These are phyloP conservation scores for Oidium heveae DNA, from an alignment of 2,329 filamentous ascomycete genomes.

Conservation along the genomic window DNA sequence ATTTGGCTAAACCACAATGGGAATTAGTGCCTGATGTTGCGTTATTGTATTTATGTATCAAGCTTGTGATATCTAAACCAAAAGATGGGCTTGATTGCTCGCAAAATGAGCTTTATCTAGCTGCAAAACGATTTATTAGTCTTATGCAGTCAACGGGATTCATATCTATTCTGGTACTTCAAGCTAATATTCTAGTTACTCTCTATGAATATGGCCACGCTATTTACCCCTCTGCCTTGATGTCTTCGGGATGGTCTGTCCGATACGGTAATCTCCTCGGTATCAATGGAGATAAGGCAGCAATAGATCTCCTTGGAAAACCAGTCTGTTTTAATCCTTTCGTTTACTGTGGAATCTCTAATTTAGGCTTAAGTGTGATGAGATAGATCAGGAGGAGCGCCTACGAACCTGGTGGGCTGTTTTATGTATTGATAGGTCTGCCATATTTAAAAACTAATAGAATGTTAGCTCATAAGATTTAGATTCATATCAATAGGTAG, in stretches of 20 bases:
- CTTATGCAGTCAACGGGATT: constrained; percentile 19
- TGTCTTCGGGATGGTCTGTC: constrained; percentile 20
- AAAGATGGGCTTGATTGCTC: constrained; percentile 14
- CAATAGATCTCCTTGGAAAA: constrained; percentile 16
- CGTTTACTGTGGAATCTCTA: neutral
- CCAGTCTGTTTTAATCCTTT: constrained; percentile 10
- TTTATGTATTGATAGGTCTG: constrained; percentile 20
- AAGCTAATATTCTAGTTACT: constrained; percentile 21
- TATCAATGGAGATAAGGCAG: constrained; percentile 15
- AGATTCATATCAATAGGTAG: constrained; percentile 13
- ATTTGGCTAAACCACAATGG: constrained; percentile 18
- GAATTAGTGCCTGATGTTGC: constrained; percentile 22
- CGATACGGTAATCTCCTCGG: constrained; percentile 22
- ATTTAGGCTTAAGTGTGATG: constrained; percentile 15
- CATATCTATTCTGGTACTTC: constrained; percentile 19
- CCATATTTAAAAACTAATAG: neutral
- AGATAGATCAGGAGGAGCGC: constrained; percentile 23
- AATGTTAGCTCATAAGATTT: constrained; percentile 2
- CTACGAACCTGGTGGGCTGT: constrained; percentile 23
- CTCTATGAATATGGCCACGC: constrained; percentile 23
- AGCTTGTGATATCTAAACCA: constrained; percentile 17
- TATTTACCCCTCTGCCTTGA: constrained; percentile 25
- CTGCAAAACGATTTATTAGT: constrained; percentile 19
- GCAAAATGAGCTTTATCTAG: constrained; percentile 18
- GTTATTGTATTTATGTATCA: constrained; percentile 23